Evolutionary conservation across 495 filamentous ascomycete genomes (phyloP).

Genomic region (Neurospora sp.): DNA sequence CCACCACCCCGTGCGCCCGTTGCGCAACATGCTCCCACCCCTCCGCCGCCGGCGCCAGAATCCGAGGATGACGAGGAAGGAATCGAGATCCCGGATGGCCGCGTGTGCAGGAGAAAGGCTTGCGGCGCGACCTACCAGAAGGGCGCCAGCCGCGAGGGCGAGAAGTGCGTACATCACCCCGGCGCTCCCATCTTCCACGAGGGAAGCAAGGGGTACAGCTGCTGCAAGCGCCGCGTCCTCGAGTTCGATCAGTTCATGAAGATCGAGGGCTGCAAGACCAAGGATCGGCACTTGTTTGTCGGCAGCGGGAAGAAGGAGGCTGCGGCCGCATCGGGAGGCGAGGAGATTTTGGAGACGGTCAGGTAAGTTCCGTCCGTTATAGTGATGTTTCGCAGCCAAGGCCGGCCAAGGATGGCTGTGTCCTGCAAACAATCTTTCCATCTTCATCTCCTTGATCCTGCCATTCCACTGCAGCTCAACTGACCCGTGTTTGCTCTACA

Average conservation of each 20-base stretch:
- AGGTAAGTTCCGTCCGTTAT: conserved; percentile 37
- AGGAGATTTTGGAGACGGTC: conserved; percentile 57
- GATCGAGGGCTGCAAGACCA: conserved; percentile 80
- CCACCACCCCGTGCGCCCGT: conserved; percentile 41
- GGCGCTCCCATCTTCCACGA: conserved; percentile 90
- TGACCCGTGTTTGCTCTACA: conserved; percentile 20
- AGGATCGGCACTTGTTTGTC: conserved; percentile 73
- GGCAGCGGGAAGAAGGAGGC: conserved; percentile 61
- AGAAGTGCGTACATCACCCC: conserved; percentile 77
- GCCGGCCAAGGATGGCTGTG: conserved; percentile 23
- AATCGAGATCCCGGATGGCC: conserved; percentile 57
- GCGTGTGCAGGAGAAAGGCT: conserved; percentile 64
- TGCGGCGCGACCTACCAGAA: conserved; percentile 59
- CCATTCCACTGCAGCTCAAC: conserved; percentile 6
- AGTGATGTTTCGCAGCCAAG: conserved; percentile 16
- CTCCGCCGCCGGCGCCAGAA: conserved; percentile 59
- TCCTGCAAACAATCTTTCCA: conserved; percentile 11
- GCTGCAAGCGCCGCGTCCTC: conserved; percentile 88
- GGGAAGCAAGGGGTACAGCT: conserved; percentile 92
- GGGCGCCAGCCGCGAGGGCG: conserved; percentile 50
- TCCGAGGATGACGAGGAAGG: conserved; percentile 79
- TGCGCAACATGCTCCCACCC: conserved; percentile 45
- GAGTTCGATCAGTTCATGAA: conserved; percentile 98
- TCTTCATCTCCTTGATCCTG: conserved; percentile 1
- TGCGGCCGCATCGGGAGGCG: conserved; percentile 33